phyloP scores from a whole-genome alignment of 306 rosid species.

The Dalbergia oliveri region DNA sequence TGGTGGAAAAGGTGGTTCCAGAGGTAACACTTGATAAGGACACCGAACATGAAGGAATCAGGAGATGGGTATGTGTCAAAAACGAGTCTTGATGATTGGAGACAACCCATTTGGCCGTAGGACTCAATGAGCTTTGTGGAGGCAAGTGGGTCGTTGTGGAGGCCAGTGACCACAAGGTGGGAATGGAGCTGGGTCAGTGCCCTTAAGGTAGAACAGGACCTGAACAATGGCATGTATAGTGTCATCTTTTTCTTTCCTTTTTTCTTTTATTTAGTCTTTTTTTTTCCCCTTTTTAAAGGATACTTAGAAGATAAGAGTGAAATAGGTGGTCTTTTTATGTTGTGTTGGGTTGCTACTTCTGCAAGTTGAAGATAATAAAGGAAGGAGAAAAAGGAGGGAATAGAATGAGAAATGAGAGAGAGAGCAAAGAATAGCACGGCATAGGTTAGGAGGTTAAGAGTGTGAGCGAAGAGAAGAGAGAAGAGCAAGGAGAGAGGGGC shows the following conservation, averaged over 20 bases:
- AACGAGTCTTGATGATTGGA: conserved; percentile 69
- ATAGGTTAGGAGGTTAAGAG: not conserved
- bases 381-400: not conserved
- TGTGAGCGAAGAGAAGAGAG: too few species aligned
- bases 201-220: conserved; percentile 60
- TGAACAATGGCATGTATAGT: conserved; percentile 83
- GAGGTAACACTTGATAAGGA: conserved; percentile 69
- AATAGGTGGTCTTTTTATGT: not conserved
- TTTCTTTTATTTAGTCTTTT: too few species aligned
- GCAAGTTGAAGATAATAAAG: not conserved
- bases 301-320: too few species aligned
- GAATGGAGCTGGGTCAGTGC: conserved; percentile 81
- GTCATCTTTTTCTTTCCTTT: conserved; percentile 49
- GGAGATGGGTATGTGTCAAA: conserved; percentile 65
- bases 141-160: conserved; percentile 75
- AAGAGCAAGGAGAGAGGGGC: too few species aligned
- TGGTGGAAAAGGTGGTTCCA: conserved; percentile 61
- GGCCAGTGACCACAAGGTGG: conserved; percentile 70
- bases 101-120: conserved; percentile 72
- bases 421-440: not conserved
- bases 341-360: not conserved
- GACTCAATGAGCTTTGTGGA: conserved; percentile 90
- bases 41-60: conserved; percentile 95
- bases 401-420: not conserved
- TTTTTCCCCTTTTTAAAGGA: too few species aligned